These are phyloP conservation scores for Phytophthora brassicae DNA, from an alignment of 352 stramenopile genomes.

Conservation along the genomic window DNA sequence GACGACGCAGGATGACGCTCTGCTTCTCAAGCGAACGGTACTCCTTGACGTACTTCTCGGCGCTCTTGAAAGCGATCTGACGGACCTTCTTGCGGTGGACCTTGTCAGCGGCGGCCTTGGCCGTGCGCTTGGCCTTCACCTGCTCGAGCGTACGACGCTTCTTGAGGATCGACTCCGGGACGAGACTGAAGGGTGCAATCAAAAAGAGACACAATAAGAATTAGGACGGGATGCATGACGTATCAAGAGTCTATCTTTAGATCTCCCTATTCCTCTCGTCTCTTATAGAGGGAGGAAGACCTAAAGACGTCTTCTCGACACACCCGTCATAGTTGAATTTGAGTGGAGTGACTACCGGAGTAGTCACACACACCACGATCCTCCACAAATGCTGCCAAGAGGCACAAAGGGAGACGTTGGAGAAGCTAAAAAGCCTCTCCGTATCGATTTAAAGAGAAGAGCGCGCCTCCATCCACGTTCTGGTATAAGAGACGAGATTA, in stretches of 20 bases:
- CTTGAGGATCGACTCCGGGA: slow-evolving; percentile 90
- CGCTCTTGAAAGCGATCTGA: slow-evolving; percentile 92
- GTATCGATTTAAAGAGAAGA: slow-evolving; percentile 90
- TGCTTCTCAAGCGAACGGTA: slow-evolving; percentile 95
- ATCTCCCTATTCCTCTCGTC: not conserved
- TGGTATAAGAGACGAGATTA: not conserved
- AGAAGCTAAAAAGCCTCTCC: slow-evolving; percentile 38
- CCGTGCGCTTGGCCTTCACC: slow-evolving; percentile 85
- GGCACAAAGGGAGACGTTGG: slow-evolving; percentile 74
- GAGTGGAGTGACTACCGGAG: slow-evolving; percentile 81
- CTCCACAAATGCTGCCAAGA: slow-evolving; percentile 69
- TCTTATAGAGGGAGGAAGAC: not conserved
- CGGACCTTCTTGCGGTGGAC: slow-evolving; percentile 86
- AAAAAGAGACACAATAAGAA: slow-evolving; percentile 22
- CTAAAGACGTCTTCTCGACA: slow-evolving; percentile 37
- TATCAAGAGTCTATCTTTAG: slow-evolving; percentile 18
- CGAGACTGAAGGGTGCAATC: slow-evolving; percentile 56
- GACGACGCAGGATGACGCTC: slow-evolving; percentile 93
- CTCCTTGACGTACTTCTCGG: slow-evolving; percentile 99
- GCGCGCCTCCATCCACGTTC: not conserved
- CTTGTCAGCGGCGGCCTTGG: slow-evolving; percentile 78
- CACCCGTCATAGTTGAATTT: slow-evolving; percentile 90
- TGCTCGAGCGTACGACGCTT: slow-evolving; percentile 88
- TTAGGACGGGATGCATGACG: slow-evolving; percentile 78
- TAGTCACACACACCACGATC: slow-evolving; percentile 83